Conservation (phyloP, 345 rosid species). For the Bretschneidera sinensis region DNA sequence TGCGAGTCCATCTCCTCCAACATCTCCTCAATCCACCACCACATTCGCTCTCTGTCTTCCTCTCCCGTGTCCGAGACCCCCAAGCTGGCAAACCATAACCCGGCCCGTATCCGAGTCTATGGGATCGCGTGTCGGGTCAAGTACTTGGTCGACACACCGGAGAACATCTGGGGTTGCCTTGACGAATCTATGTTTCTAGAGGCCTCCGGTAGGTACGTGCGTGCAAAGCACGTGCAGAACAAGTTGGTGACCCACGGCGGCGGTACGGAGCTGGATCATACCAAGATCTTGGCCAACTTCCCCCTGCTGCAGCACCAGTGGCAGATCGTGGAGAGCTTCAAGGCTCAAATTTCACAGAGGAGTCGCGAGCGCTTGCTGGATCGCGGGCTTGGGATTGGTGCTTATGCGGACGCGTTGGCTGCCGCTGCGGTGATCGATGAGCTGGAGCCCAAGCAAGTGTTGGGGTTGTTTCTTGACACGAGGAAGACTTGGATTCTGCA, state of each 20-base stretch:
- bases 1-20: slow-evolving; percentile 67
- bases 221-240: slow-evolving; percentile 76
- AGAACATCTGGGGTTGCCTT: slow-evolving; percentile 93
- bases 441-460: slow-evolving; percentile 62
- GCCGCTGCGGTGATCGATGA: slow-evolving; percentile 84
- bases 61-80: slow-evolving; percentile 50
- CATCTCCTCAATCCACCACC: slow-evolving; percentile 56
- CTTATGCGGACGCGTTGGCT: slow-evolving; percentile 82
- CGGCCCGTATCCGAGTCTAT: slow-evolving; percentile 41
- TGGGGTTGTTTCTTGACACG: slow-evolving; percentile 68
- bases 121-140: slow-evolving; percentile 87
- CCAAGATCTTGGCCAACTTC: slow-evolving; percentile 58
- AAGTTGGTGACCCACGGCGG: slow-evolving; percentile 28
- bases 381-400: slow-evolving; percentile 49
- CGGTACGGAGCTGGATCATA: slow-evolving; percentile 37
- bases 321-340: slow-evolving; percentile 96
- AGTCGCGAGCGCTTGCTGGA: slow-evolving; percentile 81
- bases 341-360: slow-evolving; percentile 91
- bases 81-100: slow-evolving; percentile 26
- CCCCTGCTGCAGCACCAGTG: slow-evolving; percentile 93
- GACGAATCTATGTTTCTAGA: slow-evolving; percentile 89
- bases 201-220: slow-evolving; percentile 73
- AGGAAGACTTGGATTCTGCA: slow-evolving; percentile 78
- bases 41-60: slow-evolving; percentile 59
- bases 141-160: slow-evolving; percentile 89